Evolutionary conservation across 495 filamentous ascomycete genomes (phyloP).

Genomic region (Pyrenula aspistea): DNA sequence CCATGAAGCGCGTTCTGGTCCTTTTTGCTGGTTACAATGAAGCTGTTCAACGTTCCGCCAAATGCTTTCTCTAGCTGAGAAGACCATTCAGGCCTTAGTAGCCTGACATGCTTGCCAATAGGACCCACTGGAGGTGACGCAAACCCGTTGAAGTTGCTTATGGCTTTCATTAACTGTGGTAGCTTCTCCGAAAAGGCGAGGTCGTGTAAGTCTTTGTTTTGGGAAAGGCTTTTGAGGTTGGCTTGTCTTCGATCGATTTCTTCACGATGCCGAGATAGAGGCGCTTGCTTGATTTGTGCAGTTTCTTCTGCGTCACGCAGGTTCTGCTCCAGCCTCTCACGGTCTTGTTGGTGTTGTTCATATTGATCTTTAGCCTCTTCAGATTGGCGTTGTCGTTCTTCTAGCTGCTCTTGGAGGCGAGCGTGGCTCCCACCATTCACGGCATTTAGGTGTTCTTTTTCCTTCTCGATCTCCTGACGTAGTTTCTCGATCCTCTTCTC

Average conservation of each 20-base stretch:
- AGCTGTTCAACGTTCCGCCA: slow-evolving; percentile 51
- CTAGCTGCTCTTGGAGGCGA: slow-evolving; percentile 32
- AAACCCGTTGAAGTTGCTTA: slow-evolving; percentile 57
- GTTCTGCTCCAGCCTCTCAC: slow-evolving; percentile 17
- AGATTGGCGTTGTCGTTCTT: slow-evolving; percentile 22
- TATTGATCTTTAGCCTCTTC: slow-evolving; percentile 16
- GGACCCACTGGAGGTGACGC: slow-evolving; percentile 68
- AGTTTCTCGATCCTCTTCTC: slow-evolving; percentile 26
- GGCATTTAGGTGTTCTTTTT: slow-evolving; percentile 37
- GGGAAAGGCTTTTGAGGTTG: slow-evolving; percentile 30
- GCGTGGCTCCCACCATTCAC: slow-evolving; percentile 40
- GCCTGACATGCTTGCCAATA: slow-evolving; percentile 59
- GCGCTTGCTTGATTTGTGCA: slow-evolving; percentile 10
- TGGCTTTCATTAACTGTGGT: slow-evolving; percentile 48
- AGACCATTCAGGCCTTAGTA: slow-evolving; percentile 74
- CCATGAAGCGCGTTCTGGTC: slow-evolving; percentile 51
- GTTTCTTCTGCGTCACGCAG: slow-evolving; percentile 24
- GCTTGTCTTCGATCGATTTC: slow-evolving; percentile 33
- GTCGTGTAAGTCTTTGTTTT: slow-evolving; percentile 37
- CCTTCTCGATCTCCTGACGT: slow-evolving; percentile 28
- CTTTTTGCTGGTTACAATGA: slow-evolving; percentile 64
- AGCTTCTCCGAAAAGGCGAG: slow-evolving; percentile 50
- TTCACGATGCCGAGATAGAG: slow-evolving; percentile 17
- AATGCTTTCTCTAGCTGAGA: slow-evolving; percentile 67
- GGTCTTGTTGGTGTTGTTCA: slow-evolving; percentile 19